Evolutionary conservation across 116 monocot species (phyloP), one percentile per base, ranked within the genome.

Genomic region (Iris pallida): DNA sequence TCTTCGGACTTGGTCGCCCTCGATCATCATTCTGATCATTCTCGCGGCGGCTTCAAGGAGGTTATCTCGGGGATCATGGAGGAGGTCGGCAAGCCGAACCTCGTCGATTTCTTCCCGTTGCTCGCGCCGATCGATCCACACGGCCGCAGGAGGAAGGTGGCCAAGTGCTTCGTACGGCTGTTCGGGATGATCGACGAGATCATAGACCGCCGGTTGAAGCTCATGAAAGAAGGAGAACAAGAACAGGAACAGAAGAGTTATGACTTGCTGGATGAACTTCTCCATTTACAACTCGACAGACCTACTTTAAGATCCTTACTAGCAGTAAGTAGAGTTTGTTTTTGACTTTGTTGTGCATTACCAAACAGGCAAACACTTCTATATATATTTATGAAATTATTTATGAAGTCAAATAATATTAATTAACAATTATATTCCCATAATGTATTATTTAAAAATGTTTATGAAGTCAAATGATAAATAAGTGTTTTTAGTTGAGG

Each of bases 251-350:
- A 11, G 5, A 0, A 54, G 30, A 1, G 30, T 30, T 54, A 2
- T 13, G 82, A 82, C 13, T 61, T 82, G 45, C 62, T 78, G 42
- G 74, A 78, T 57, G 78, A n/a, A 8, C 56, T 82, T 47, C 70
- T 78, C 19, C 44, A 70, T 5, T 49, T 46, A 42, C 59, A 56
- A 8, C 46, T 77, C 20, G 66, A 71, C 49, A 63, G 69, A 14
- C 59, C 2, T 0, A 49, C 46, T 0, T 47, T 77, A 18, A 64
- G 10, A 65, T 61, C 69, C 13, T 13, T 82, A 7, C 49, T 82
- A 11, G 6, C 42, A 46, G 77, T 77, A 61, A 54, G 4, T 4
- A 16, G 2, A 30, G 30, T 1, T 30, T 30, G 2, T 0, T 30
- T 30, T 3, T 30, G 30, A 30, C 30, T n/a, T n/a, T n/a, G n/a